Conservation (phyloP, 495 filamentous ascomycete genomes). For the Aspergillus campestris region DNA sequence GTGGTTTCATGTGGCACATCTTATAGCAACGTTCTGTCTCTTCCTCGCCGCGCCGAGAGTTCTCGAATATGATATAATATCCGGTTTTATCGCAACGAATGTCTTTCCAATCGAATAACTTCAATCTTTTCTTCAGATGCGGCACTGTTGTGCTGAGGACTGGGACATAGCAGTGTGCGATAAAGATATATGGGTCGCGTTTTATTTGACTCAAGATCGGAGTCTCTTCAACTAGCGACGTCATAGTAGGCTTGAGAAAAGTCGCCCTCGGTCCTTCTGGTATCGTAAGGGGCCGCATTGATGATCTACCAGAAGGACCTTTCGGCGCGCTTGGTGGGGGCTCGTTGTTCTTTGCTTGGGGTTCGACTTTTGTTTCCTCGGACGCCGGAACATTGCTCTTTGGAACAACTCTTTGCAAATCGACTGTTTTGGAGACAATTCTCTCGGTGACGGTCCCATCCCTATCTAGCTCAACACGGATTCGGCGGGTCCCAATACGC, state of each 20-base stretch:
- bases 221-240: conserved; percentile 49
- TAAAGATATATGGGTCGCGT: conserved; percentile 85
- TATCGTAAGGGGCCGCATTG: conserved; percentile 28
- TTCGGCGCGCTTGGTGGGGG: conserved; percentile 78
- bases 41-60: conserved; percentile 62
- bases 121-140: conserved; percentile 81
- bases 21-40: conserved; percentile 72
- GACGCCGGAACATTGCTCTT: conserved; percentile 12
- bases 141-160: conserved; percentile 74
- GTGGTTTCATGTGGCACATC: conserved; percentile 59
- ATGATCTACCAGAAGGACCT: conserved; percentile 66
- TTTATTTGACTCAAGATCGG: conserved; percentile 59
- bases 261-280: conserved; percentile 40
- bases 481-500: conserved; percentile 60
- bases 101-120: conserved; percentile 64
- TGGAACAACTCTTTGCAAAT: conserved; percentile 50
- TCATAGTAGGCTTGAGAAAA: conserved; percentile 34
- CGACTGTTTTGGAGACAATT: conserved; percentile 61
- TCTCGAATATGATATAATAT: conserved; percentile 85
- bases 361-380: conserved; percentile 21
- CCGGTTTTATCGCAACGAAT: conserved; percentile 76
- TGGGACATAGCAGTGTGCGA: conserved; percentile 76
- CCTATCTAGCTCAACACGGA: conserved; percentile 80
- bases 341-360: conserved; percentile 38
- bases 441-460: conserved; percentile 73